Evolutionary conservation across 164 flowering plant species (phyloP).

Genomic region (Pachysandra terminalis): DNA sequence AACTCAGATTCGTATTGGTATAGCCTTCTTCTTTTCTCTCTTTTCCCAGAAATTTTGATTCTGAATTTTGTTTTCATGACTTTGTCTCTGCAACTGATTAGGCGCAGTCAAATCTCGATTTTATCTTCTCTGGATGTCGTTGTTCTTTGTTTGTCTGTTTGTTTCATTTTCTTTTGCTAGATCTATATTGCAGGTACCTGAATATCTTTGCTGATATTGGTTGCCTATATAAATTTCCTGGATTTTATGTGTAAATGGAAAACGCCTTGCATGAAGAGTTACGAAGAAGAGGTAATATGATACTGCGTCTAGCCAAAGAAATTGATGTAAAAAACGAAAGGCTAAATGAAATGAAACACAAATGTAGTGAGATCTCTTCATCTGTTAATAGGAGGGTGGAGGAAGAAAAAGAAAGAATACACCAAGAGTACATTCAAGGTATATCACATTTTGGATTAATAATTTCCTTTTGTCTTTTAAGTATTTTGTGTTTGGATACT

Average conservation of each 20-base stretch:
- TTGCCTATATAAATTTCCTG: neutral
- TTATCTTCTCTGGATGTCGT: too few relatives aligned
- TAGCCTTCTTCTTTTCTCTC: too few relatives aligned
- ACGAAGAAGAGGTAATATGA: neutral
- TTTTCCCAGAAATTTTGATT: too few relatives aligned
- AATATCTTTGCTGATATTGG: too few relatives aligned
- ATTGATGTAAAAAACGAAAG: neutral
- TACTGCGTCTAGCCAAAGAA: neutral
- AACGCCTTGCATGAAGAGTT: neutral
- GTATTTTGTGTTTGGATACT: neutral
- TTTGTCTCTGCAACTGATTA: too few relatives aligned
- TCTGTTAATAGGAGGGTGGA: neutral
- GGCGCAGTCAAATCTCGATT: too few relatives aligned
- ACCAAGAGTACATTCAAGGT: neutral
- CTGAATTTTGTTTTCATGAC: too few relatives aligned
- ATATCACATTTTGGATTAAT: neutral
- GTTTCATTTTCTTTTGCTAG: too few relatives aligned
- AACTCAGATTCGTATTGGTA: too few relatives aligned
- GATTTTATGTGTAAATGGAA: neutral
- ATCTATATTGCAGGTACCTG: neutral
- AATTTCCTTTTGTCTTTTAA: neutral
- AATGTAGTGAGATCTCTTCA: neutral
- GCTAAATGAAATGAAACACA: neutral
- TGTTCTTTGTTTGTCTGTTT: too few relatives aligned
- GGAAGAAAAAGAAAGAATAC: neutral